These are phyloP conservation scores for Giardia duodenalis DNA, from an alignment of 208 protist species.

Conservation along the genomic window DNA sequence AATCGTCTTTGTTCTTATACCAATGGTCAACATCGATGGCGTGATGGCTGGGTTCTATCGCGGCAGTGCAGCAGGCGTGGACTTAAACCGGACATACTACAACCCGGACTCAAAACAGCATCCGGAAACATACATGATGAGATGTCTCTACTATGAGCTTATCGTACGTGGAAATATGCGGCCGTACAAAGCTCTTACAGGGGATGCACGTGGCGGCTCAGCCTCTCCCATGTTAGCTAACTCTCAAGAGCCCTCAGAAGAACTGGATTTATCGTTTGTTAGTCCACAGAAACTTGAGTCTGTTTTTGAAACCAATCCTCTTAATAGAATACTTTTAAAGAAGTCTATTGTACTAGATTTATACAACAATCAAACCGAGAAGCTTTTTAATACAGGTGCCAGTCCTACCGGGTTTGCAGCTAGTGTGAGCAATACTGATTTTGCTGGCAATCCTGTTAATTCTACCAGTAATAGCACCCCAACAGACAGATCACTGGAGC, in stretches of 20 bases:
- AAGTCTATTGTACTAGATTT: not conserved
- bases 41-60: constrained; percentile 86
- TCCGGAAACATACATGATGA: not conserved
- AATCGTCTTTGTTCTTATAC: constrained; percentile 64
- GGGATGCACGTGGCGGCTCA: not conserved
- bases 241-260: not conserved
- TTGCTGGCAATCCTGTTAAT: not conserved
- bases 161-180: not conserved
- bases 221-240: not conserved
- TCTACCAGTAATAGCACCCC: not conserved
- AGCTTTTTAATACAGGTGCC: not conserved
- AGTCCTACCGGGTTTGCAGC: not conserved
- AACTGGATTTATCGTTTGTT: not conserved
- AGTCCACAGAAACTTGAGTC: not conserved
- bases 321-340: not conserved
- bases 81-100: constrained; percentile 16
- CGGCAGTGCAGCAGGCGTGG: constrained; percentile 62
- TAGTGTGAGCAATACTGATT: not conserved
- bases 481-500: not conserved
- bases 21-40: constrained; percentile 90
- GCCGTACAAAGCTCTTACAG: not conserved
- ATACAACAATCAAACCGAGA: not conserved
- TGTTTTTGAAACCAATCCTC: not conserved
- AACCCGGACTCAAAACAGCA: not conserved
- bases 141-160: not conserved